Evolutionary conservation across 2,329 filamentous ascomycete genomes (phyloP), one percentile per base, ranked within the genome.

Genomic region (Aureobasidium sp.): DNA sequence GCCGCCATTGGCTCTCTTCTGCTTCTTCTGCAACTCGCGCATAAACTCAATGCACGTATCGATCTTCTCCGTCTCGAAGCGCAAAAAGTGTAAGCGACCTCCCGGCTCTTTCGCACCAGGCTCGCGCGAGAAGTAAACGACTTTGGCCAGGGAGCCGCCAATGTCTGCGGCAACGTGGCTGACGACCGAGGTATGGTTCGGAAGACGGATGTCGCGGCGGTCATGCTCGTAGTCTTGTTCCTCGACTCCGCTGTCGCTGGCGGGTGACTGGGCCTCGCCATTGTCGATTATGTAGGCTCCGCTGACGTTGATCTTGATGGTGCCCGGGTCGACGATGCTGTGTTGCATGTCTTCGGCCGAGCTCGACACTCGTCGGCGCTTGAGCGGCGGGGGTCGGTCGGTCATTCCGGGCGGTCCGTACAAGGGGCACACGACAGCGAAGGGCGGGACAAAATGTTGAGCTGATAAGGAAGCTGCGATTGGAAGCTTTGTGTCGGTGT

Each of bases 151-250:
- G 17, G 92, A 95, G 66, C 94, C 94, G 65, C 94, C 94, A 73
- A 99, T 97, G 89, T 99, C 94, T 63, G 96, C 87, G 57, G 94
- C 94, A 67, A 99, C 90, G 78, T 99, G 94, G 78, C 91, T 96
- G 66, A 99, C 93, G 9, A 96, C 86, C 11, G 89, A 88, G 13
- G 90, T 96, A 75, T 99, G 94, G 74, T 97, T 94, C 29, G 94
- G 94, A 62, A 99, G 78, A n/a, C 94, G 83, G 68, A 99, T 99
- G 71, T 96, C 94, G 70, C 90, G 91, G 61, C 89, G 91, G 73
- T 95, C 90, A 73, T 86, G 83, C 65, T 84, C 79, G 60, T 84
- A 80, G 25, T 81, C 79, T 49, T 84, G 80, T 63, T 79, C 76
- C 78, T 64, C 66, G 31, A 37, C 31, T 19, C 47, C 49, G 55